Base-by-base conservation (phyloP, 805 yeast species). In the Metschnikowia rubicola region DNA sequence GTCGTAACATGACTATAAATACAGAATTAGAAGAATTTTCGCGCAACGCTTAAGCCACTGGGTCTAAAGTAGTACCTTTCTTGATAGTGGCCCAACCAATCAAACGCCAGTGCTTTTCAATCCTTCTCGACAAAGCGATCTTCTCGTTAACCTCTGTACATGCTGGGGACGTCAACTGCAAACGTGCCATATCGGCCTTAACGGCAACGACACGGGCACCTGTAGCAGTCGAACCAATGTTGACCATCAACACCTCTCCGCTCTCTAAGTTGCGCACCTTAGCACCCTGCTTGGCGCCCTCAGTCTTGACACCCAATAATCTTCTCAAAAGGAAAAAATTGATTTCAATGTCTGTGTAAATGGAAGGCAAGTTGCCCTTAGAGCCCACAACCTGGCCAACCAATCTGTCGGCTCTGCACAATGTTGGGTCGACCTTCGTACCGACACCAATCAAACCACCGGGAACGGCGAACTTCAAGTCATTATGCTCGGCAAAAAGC, bases 391-490 rank as follows among this genome's bases (percentile, higher is more conserved):
- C 99, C 75, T 94, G 99, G 61, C 99, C 99, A 47, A 95, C 97
- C 63, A 94, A 80, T 76, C 99, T 88, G 75, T 94, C 99, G 52
- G 98, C 99, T 77, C 99, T 88, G 79, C 99, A 94, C 63, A 94
- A 76, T 2, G 99, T 94, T 48, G 99, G 99, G 72, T 94, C 99
- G 57, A 94, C 96, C 73, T 88, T 89, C 43, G 99, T 94, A 75
- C 99, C 99, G 48, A 94, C 97, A 82, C 99, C 99, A 62, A 94
- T 95, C 67, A 94, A 81, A 55, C 99, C 99, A 84, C 99, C 99
- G 39, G 99, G 99, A 62, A 94, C 99, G 49, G 99, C 99, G 63
- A 92, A 94, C 70, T 94, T 94, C 71, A 94, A 81, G 68, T 91
- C 97, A 64, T 94, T 95, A 73, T 94, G 91, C 73, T 94, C 99